Conservation (phyloP, 106 monocot genomes). For the Dendrobium chrysotoxum region DNA sequence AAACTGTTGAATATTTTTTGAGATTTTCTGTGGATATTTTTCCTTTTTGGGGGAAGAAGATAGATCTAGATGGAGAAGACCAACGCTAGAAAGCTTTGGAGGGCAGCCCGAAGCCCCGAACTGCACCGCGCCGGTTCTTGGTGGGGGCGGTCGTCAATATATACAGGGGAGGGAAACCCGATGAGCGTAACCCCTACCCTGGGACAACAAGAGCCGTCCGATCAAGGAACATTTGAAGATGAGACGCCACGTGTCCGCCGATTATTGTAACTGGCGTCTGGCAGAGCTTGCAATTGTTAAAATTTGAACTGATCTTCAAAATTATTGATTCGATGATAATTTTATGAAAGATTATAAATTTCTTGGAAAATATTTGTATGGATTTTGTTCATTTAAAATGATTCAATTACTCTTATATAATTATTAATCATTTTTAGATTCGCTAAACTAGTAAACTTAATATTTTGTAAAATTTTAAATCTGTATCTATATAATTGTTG, state of each 20-base stretch:
- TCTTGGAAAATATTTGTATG: no score
- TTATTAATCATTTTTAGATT: no score
- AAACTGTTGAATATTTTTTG: neutral
- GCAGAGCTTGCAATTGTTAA: neutral
- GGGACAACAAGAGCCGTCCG: neutral
- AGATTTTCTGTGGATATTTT: constrained; percentile 6
- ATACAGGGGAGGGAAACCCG: neutral
- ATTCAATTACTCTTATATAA: no score
- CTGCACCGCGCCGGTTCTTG: constrained; percentile 12
- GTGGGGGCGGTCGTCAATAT: neutral
- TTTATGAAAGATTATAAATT: no score
- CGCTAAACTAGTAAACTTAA: no score
- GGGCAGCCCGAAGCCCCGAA: constrained; percentile 21
- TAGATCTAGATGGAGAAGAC: neutral
- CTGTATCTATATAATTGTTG: no score
- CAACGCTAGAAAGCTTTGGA: neutral
- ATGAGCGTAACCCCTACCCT: neutral
- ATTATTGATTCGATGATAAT: neutral
- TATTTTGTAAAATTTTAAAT: no score
- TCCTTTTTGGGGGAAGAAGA: constrained; percentile 1
- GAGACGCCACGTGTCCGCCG: neutral
- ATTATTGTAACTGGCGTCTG: neutral
- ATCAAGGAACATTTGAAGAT: neutral
- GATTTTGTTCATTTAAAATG: no score
- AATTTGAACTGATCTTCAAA: neutral